Evolutionary conservation across 2,329 filamentous ascomycete genomes (phyloP).

Genomic region (Aureobasidium uvarum): DNA sequence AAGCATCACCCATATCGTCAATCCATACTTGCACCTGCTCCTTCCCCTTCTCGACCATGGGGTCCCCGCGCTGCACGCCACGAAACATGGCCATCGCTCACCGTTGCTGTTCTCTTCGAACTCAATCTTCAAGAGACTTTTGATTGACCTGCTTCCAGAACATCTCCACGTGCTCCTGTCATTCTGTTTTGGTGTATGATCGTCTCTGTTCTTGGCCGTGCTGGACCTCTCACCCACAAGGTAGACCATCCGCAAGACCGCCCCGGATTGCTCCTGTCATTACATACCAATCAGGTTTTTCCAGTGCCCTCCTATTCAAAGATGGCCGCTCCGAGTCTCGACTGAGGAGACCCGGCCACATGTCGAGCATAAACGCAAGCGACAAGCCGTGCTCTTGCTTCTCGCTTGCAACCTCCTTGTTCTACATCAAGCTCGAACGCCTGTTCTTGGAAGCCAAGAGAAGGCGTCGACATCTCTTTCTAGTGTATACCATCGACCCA

Average conservation of each 20-base stretch:
- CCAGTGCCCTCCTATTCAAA: too few relatives aligned
- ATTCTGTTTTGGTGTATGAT: neutral
- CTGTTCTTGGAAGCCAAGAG: neutral
- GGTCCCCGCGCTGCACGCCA: neutral
- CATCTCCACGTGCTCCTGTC: neutral
- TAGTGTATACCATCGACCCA: conserved; percentile 12
- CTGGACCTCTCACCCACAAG: too few relatives aligned
- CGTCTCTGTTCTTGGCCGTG: neutral
- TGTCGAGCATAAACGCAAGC: too few relatives aligned
- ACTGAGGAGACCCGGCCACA: too few relatives aligned
- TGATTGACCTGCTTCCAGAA: neutral
- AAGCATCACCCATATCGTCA: neutral
- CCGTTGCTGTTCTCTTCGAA: neutral
- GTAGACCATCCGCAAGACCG: neutral
- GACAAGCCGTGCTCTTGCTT: too few relatives aligned
- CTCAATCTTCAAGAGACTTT: conserved; percentile 3
- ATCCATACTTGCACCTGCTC: neutral
- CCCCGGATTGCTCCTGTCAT: neutral
- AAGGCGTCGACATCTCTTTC: conserved; percentile 1
- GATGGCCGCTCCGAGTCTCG: too few relatives aligned
- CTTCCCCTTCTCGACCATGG: neutral
- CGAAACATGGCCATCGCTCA: neutral
- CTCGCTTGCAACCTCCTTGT: neutral
- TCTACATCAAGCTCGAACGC: neutral
- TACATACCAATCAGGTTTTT: neutral